phyloP scores from a whole-genome alignment of 768 basidiomycete genomes.

The Phaeolepiota aurea region DNA sequence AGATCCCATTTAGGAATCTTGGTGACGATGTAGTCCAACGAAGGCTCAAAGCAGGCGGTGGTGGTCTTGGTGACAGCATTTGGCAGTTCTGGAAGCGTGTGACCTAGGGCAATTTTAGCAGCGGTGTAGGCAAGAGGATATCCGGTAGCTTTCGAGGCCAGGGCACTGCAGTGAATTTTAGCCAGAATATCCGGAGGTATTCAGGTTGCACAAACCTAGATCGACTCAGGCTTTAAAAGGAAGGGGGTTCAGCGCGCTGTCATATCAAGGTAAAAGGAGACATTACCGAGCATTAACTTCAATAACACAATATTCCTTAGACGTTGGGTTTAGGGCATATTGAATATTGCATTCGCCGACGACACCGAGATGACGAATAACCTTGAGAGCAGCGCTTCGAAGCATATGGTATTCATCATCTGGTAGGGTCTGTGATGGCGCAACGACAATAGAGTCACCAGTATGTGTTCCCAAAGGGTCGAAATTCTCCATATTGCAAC shows the following conservation, averaged over 20 bases:
- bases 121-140: slow-evolving; percentile 99
- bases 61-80: slow-evolving; percentile 99
- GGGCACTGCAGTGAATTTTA: slow-evolving; percentile 45
- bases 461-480: slow-evolving; percentile 99
- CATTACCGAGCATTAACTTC: slow-evolving; percentile 89
- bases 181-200: background rate
- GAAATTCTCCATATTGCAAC: slow-evolving; percentile 99
- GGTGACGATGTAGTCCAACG: slow-evolving; percentile 97
- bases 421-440: slow-evolving; percentile 94
- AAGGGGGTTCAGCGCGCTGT: too few species aligned
- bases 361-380: slow-evolving; percentile 85
- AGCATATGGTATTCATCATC: slow-evolving; percentile 99
- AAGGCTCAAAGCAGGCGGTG: slow-evolving; percentile 98
- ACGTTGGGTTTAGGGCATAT: slow-evolving; percentile 91
- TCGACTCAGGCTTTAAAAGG: slow-evolving; percentile 52
- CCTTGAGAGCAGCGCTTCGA: slow-evolving; percentile 94
- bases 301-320: slow-evolving; percentile 94
- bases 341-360: slow-evolving; percentile 97
- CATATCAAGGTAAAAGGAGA: too few species aligned
- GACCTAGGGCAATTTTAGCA: slow-evolving; percentile 95
- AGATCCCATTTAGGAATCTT: slow-evolving; percentile 99
- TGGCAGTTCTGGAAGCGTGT: slow-evolving; percentile 94
- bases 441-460: slow-evolving; percentile 98
- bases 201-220: slow-evolving; percentile 45
- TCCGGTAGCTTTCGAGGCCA: slow-evolving; percentile 98